phyloP scores from a whole-genome alignment of 352 stramenopile species.

The Phytopythium mirpurense region DNA sequence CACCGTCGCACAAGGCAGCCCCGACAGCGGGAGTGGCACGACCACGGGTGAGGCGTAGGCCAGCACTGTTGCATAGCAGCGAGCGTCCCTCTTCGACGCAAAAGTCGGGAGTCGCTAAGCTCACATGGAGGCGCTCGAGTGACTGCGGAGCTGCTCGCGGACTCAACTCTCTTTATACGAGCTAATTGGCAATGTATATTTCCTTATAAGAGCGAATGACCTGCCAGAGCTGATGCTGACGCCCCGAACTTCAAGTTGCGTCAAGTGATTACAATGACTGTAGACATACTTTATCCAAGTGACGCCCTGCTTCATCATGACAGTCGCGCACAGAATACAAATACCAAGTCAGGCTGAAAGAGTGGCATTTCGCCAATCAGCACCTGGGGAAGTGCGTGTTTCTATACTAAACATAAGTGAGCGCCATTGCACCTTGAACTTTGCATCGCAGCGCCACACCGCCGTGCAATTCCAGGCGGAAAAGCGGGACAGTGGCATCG shows the following conservation, averaged over 20 bases:
- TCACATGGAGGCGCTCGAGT: too few species aligned
- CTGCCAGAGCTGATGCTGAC: conserved; percentile 5
- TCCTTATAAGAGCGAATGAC: conserved; percentile 4
- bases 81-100: too few species aligned
- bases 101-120: too few species aligned
- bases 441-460: not conserved
- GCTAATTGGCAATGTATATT: not conserved
- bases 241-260: conserved; percentile 9
- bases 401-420: not conserved
- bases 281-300: not conserved
- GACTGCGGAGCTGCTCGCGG: not conserved
- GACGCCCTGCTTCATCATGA: not conserved
- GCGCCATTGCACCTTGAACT: not conserved
- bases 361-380: too few species aligned
- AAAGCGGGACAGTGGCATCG: not conserved
- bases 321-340: not conserved
- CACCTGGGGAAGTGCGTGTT: not conserved
- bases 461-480: not conserved
- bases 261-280: conserved; percentile 7
- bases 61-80: too few species aligned
- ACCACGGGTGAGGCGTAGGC: too few species aligned
- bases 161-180: not conserved
- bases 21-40: too few species aligned
- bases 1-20: too few species aligned
- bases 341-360: not conserved